Evolutionary conservation across 345 rosid species (phyloP), one percentile per base, ranked within the genome.

Genomic region (Rhizophora apiculata): DNA sequence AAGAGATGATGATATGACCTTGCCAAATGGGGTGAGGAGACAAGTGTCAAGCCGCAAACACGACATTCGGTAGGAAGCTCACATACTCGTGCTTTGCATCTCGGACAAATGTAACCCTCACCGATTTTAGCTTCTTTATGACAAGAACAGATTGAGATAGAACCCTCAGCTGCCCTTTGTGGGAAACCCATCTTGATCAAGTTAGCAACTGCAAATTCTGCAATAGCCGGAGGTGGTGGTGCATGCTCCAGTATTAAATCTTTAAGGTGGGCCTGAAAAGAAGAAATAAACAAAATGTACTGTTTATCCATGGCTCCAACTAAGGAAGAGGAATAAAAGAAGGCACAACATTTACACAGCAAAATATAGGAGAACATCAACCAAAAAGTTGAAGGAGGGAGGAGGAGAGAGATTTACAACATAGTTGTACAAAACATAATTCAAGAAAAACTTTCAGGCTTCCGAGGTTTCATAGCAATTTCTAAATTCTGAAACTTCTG

Each of bases 1-100:
- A 91, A 95, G 68, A 95, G 89, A 78, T 95, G 97, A 82, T 89
- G 99, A 67, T 95, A 92, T 13, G 99, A 95, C 81, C 97, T 88
- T 1, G 97, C 97, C 70, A 95, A 77, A 86, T 88, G 99, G 15
- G 96, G 97, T 1, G 97, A 92, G 31, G 99, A 95, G 74, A 95
- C 97, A 68, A 92, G 96, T 51, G 97, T 89, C 72, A 90, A 81
- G 29, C 97, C 99, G 53, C 99, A 92, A 21, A 92, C 75, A 55
- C 88, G 68, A 54, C 97, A 95, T 81, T 95, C 97, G 3, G 92
- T 87, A 53, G 96, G 96, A 55, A 92, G 89, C 64, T 92, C 96
- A 77, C 97, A 92, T 1, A 84, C 92, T 34, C 93, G 89, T 29
- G 96, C 91, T 82, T 85, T 91, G 82, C 97, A 95, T 85, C 97